Percentiles rank a stretch among this genome's conserved stretches.
Evolutionary conservation across 1,139 yeast species (phyloP).

Genomic region (Spathaspora jeffriesii): DNA sequence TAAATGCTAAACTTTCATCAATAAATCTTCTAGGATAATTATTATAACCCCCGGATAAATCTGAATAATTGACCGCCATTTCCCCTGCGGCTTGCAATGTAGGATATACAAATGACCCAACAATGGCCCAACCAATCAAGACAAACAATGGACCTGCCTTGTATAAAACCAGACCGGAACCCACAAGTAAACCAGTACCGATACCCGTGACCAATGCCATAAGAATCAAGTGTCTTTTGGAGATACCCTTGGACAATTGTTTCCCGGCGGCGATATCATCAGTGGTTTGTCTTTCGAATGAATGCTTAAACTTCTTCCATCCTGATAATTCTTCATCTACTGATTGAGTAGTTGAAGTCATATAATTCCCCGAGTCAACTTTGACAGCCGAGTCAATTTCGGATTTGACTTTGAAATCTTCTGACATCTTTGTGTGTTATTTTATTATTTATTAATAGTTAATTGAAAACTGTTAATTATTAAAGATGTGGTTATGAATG

Average conservation of each 20-base stretch:
- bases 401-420: constrained; percentile 2
- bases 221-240: constrained; percentile 34
- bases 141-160: constrained; percentile 38
- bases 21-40: constrained; percentile 38
- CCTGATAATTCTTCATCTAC: constrained; percentile 12
- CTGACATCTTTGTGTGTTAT: background rate
- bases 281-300: constrained; percentile 27
- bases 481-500: background rate
- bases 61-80: constrained; percentile 40
- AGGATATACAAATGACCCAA: constrained; percentile 40
- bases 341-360: constrained; percentile 8
- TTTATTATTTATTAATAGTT: background rate
- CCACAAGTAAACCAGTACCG: constrained; percentile 44
- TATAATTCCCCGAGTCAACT: constrained; percentile 12
- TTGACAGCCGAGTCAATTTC: constrained; percentile 1
- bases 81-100: constrained; percentile 45
- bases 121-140: constrained; percentile 36
- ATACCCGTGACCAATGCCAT: constrained; percentile 43
- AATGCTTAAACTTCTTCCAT: constrained; percentile 29
- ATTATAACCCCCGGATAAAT: constrained; percentile 42
- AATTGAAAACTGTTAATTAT: background rate
- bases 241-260: constrained; percentile 32
- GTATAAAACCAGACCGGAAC: constrained; percentile 32
- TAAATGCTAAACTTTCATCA: constrained; percentile 39
- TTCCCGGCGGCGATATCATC: constrained; percentile 25